Percentiles rank a stretch among this genome's conserved stretches.
phyloP scores from a whole-genome alignment of 192 early-diverging fungal species.

The Physocladia obscura region DNA sequence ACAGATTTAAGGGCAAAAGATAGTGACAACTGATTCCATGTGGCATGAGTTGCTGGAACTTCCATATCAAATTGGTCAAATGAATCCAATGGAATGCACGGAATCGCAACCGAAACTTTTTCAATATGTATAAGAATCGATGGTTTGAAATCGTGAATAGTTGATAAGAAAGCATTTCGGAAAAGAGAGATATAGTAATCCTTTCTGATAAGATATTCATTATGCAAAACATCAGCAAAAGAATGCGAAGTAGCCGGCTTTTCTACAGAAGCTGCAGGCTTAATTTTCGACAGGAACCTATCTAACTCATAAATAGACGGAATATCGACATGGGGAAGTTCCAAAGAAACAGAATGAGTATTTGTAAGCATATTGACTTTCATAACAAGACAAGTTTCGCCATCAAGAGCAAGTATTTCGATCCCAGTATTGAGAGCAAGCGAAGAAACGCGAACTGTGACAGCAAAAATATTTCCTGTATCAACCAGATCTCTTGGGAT shows the following conservation, averaged over 20 bases:
- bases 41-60: neutral
- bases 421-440: neutral
- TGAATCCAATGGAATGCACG: neutral
- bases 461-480: neutral
- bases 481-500: neutral
- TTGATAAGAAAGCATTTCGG: conserved; percentile 16
- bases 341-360: neutral
- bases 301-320: neutral
- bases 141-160: conserved; percentile 18
- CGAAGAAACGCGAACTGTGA: neutral
- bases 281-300: neutral
- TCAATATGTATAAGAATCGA: neutral
- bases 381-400: neutral
- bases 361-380: neutral
- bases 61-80: conserved; percentile 28
- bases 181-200: conserved; percentile 23
- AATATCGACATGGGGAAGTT: neutral
- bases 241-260: neutral
- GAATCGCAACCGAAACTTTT: neutral
- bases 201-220: neutral
- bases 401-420: neutral
- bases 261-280: neutral
- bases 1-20: neutral
- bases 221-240: neutral
- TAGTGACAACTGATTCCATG: neutral